Evolutionary conservation across 208 protist genomes (phyloP), one percentile per base, ranked within the genome.

Genomic region (Borovskyia barvae): DNA sequence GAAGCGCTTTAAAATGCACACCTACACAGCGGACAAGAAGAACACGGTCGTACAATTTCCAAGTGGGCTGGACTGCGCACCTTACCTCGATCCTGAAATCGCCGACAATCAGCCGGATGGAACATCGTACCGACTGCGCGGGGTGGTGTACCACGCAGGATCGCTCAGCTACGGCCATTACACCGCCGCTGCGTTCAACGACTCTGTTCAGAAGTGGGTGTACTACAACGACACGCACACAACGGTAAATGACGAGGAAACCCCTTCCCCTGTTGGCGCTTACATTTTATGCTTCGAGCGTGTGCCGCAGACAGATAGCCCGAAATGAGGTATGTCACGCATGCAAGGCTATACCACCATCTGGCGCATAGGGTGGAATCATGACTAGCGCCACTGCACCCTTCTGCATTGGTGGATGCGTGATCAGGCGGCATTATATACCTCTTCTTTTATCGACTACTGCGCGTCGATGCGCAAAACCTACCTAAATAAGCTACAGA

Each of bases 241-340:
- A 28, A 72, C 62, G 17, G 22, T 73, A 15, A 48, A 76, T 28
- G 37, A 39, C 37, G 17, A 39, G 22, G 72, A 69, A 0, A 45
- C 14, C 17, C 74, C 75, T 19, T 33, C 47, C 7, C 43, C 75
- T 2, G 50, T 59, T 17, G 75, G 72, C 28, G 87, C 87, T 22
- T 93, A 87, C 67, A 83, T 93, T 49, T 55, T 93, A 46, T 93
- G 59, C 63, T 93, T 87, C 42, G 81, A 93, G 62, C 80, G 66
- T 8, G 55, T 69, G n/a, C n/a, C n/a, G n/a, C n/a, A n/a, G n/a
- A n/a, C n/a, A n/a, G n/a, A n/a, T n/a, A 6, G 39, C 2, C 12
- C 42, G 36, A 8, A 20, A 20, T 22, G 36, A 24, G 52, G 22
- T 30, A 12, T 36, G n/a, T n/a, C n/a, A n/a, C n/a, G n/a, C n/a